Percentiles rank a stretch among this genome's conserved stretches.
Evolutionary conservation across 1,284 basidiomycete genomes (phyloP).

Genomic region (Puccinia polysora): DNA sequence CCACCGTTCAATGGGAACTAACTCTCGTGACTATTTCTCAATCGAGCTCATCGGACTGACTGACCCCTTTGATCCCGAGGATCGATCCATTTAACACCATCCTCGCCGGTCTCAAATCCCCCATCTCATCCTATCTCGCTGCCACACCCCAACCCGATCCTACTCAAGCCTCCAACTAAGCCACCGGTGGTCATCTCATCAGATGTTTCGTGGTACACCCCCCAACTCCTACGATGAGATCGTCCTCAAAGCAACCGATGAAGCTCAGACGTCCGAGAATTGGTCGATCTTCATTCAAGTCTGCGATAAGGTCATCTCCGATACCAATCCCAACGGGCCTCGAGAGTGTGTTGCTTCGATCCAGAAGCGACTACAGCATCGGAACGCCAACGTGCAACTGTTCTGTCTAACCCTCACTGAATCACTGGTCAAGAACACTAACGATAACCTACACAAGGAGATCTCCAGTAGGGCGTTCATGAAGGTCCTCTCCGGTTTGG

Average conservation of each 20-base stretch:
- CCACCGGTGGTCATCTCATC: too few relatives aligned
- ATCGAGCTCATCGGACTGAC: too few relatives aligned
- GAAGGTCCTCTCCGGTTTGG: slow-evolving; percentile 73
- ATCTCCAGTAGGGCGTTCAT: slow-evolving; percentile 86
- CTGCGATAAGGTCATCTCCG: slow-evolving; percentile 92
- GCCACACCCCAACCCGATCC: too few relatives aligned
- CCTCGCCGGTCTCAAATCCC: too few relatives aligned
- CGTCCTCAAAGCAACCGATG: slow-evolving; percentile 88
- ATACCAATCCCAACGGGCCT: slow-evolving; percentile 24
- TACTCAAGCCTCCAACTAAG: too few relatives aligned
- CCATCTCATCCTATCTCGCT: too few relatives aligned
- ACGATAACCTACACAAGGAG: slow-evolving; percentile 74
- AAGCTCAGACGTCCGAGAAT: slow-evolving; percentile 87
- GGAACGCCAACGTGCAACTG: slow-evolving; percentile 93
- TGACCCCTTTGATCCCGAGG: too few relatives aligned
- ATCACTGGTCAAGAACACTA: slow-evolving; percentile 82
- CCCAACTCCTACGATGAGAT: slow-evolving; percentile 86
- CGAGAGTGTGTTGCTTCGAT: slow-evolving; percentile 62
- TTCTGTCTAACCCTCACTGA: slow-evolving; percentile 81
- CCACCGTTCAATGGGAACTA: too few relatives aligned
- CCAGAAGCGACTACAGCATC: slow-evolving; percentile 83
- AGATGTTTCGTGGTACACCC: slow-evolving; percentile 56
- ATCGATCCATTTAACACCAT: too few relatives aligned
- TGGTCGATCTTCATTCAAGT: slow-evolving; percentile 92
- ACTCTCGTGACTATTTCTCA: too few relatives aligned